Percentiles rank a stretch among this genome's conserved stretches.
Evolutionary conservation across 257 asterid species (phyloP).

Genomic region (Ehretia macrophylla): DNA sequence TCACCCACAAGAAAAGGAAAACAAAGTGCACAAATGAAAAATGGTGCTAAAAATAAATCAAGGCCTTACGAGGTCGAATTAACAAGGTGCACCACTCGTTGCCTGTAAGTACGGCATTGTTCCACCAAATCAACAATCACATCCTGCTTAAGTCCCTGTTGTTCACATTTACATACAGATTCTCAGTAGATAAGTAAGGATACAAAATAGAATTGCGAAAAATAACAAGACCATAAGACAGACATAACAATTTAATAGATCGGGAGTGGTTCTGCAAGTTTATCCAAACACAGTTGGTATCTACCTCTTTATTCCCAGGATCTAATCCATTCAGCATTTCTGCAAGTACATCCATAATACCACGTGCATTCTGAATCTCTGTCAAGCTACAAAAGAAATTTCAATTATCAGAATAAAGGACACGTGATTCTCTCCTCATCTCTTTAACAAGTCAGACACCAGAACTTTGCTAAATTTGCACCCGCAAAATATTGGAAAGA

Average conservation of each 20-base stretch:
- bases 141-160: conserved; percentile 89
- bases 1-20: conserved; percentile 4
- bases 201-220: background rate
- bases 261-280: too few relatives aligned
- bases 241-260: too few relatives aligned
- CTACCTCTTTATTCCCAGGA: conserved; percentile 90
- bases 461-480: too few relatives aligned
- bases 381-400: conserved; percentile 52
- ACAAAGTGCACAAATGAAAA: conserved; percentile 1
- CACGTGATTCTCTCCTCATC: background rate
- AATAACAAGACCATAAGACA: background rate
- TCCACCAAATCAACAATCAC: conserved; percentile 97
- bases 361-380: conserved; percentile 97
- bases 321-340: conserved; percentile 97
- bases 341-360: conserved; percentile 95
- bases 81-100: conserved; percentile 95
- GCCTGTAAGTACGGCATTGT: conserved; percentile 94
- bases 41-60: conserved; percentile 17
- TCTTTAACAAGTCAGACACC: too few relatives aligned
- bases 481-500: background rate
- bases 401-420: background rate
- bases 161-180: conserved; percentile 11
- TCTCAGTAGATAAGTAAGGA: conserved; percentile 3
- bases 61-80: conserved; percentile 95
- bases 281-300: background rate